These are phyloP conservation scores for Magnaporthiopsis incrustans DNA, from an alignment of 2,329 filamentous ascomycete genomes.

Conservation along the genomic window DNA sequence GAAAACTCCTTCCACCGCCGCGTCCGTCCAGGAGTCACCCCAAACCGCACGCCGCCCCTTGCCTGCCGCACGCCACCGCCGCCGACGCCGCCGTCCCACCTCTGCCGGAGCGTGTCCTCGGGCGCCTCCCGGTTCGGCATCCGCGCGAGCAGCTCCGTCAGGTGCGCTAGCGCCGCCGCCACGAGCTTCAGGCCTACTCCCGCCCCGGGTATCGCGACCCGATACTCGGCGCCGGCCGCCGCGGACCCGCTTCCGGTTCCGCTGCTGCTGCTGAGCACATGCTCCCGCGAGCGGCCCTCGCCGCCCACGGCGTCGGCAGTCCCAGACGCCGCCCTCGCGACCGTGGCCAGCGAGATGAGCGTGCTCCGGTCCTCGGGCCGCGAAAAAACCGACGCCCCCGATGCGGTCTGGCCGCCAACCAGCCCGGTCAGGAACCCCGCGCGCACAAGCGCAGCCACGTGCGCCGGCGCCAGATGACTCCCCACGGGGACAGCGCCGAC, in stretches of 20 bases:
- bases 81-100: constrained; percentile 61
- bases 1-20: constrained; percentile 64
- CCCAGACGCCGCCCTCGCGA: constrained; percentile 59
- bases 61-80: constrained; percentile 34
- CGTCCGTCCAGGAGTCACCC: constrained; percentile 52
- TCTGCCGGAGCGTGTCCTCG: constrained; percentile 52
- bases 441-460: constrained; percentile 38
- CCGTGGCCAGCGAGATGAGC: constrained; percentile 51
- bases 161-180: constrained; percentile 50
- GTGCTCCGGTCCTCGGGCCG: constrained; percentile 47
- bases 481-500: constrained; percentile 25
- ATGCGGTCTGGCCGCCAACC: constrained; percentile 15
- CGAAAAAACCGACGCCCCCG: constrained; percentile 26
- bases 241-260: constrained; percentile 33
- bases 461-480: constrained; percentile 13
- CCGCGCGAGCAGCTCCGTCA: constrained; percentile 50
- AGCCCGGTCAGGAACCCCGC: constrained; percentile 58
- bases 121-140: constrained; percentile 56
- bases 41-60: constrained; percentile 48
- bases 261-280: constrained; percentile 49
- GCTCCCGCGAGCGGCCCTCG: constrained; percentile 49
- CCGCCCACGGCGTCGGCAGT: constrained; percentile 63
- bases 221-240: constrained; percentile 27
- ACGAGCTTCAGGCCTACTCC: constrained; percentile 61
- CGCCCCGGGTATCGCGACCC: constrained; percentile 56